Evolutionary conservation across 2,329 filamentous ascomycete species (phyloP).

Genomic region (Knufia fluminis): DNA sequence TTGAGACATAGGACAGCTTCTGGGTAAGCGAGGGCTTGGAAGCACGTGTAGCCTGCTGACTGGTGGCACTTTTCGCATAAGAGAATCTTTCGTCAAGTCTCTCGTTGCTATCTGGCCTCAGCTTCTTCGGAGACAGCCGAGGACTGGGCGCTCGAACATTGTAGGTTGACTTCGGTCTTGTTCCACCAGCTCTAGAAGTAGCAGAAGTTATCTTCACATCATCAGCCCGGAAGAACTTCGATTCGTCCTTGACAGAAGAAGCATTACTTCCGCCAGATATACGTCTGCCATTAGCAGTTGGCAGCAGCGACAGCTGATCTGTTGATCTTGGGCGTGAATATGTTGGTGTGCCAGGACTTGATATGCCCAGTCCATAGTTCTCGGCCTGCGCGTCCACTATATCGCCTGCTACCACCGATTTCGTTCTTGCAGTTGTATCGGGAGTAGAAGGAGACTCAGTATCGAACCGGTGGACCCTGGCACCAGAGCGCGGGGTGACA

Average conservation of each 20-base stretch:
- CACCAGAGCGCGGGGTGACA: constrained; percentile 69
- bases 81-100: constrained; percentile 46
- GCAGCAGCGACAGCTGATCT: constrained; percentile 11
- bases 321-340: constrained; percentile 9
- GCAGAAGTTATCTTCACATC: constrained; percentile 52
- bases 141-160: constrained; percentile 18
- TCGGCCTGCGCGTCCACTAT: constrained; percentile 22
- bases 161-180: constrained; percentile 27
- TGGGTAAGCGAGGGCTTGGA: not conserved
- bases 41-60: constrained; percentile 26
- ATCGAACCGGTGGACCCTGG: constrained; percentile 58
- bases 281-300: constrained; percentile 17
- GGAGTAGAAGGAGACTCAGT: constrained; percentile 60
- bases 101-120: constrained; percentile 32
- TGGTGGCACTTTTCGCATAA: constrained; percentile 59
- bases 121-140: constrained; percentile 4
- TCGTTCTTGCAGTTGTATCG: constrained; percentile 39
- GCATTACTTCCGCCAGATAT: constrained; percentile 31
- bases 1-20: not conserved
- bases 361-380: constrained; percentile 12
- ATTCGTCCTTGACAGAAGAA: constrained; percentile 27
- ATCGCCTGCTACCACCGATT: constrained; percentile 25
- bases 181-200: constrained; percentile 25
- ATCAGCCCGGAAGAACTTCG: constrained; percentile 81
- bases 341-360: constrained; percentile 13